phyloP scores from a whole-genome alignment of 306 rosid genomes.

The Mucuna pruriens region DNA sequence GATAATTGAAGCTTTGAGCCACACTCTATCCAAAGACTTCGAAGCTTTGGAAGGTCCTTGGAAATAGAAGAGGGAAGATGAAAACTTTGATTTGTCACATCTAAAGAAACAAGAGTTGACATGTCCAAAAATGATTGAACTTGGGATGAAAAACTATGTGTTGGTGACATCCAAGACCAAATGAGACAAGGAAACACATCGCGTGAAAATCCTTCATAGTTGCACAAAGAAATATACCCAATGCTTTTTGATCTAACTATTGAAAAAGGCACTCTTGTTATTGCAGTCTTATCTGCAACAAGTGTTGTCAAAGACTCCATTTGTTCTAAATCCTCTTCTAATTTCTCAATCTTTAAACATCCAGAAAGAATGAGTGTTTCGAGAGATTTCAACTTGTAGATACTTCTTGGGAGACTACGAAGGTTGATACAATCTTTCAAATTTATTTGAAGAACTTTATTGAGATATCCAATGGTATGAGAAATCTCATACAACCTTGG shows the following conservation, averaged over 20 bases:
- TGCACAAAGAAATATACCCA: slow-evolving; percentile 35
- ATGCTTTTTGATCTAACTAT: slow-evolving; percentile 16
- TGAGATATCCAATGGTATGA: slow-evolving; percentile 22
- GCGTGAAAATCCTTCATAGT: slow-evolving; percentile 14
- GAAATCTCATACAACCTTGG: slow-evolving; percentile 5
- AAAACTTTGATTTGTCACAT: background rate
- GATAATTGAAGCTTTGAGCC: background rate
- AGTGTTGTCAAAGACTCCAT: slow-evolving; percentile 33
- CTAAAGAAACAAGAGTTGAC: background rate
- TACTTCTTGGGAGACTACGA: slow-evolving; percentile 12
- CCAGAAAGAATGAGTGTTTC: slow-evolving; percentile 40
- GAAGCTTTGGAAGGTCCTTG: background rate
- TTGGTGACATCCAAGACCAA: slow-evolving; percentile 40
- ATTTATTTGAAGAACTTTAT: background rate
- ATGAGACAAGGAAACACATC: slow-evolving; percentile 16
- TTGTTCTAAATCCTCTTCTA: slow-evolving; percentile 32
- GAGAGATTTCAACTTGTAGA: slow-evolving; percentile 31
- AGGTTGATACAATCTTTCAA: background rate
- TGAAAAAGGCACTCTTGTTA: slow-evolving; percentile 33
- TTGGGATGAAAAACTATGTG: background rate
- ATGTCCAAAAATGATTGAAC: background rate
- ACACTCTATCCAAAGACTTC: background rate
- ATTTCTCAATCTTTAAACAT: slow-evolving; percentile 2
- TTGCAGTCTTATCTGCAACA: slow-evolving; percentile 40
- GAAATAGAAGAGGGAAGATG: too few relatives aligned